phyloP scores from a whole-genome alignment of 257 asterid genomes.

The Eucommia ulmoides region DNA sequence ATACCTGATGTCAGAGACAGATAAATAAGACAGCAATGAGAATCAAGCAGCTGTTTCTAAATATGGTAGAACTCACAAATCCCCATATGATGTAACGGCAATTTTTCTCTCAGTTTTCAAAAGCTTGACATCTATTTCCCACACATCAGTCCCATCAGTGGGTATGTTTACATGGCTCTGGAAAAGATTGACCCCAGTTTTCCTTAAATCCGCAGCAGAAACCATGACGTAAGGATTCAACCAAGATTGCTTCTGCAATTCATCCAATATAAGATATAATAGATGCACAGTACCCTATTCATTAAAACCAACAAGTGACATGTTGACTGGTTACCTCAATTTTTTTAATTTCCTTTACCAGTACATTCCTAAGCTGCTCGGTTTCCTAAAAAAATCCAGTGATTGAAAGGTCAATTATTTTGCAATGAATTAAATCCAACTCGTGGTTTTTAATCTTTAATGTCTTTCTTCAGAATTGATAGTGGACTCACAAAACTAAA shows the following conservation, averaged over 20 bases:
- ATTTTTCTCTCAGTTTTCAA: conserved; percentile 52
- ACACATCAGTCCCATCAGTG: conserved; percentile 44
- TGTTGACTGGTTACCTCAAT: conserved; percentile 42
- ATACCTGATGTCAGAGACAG: conserved; percentile 37
- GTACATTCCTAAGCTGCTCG: conserved; percentile 36
- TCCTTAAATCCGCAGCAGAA: conserved; percentile 19
- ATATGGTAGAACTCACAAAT: conserved; percentile 41
- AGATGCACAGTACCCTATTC: not conserved
- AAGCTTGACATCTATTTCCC: conserved; percentile 69
- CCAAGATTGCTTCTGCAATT: conserved; percentile 30
- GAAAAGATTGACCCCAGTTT: conserved; percentile 15
- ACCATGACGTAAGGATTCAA: conserved; percentile 19
- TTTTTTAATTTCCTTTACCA: conserved; percentile 49
- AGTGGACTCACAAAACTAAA: too few relatives aligned
- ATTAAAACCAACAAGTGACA: not conserved
- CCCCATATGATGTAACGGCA: conserved; percentile 57
- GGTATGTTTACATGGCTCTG: conserved; percentile 36
- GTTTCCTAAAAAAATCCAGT: conserved; percentile 35
- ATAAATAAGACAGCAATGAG: conserved; percentile 3
- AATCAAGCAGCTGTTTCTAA: not conserved
- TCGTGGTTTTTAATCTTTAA: too few relatives aligned
- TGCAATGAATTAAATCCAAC: too few relatives aligned
- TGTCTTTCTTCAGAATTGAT: too few relatives aligned
- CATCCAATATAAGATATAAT: conserved; percentile 3
- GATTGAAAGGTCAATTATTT: conserved; percentile 10